Base-by-base conservation (phyloP, 768 basidiomycete species). In the Exsudoporus frostii region DNA sequence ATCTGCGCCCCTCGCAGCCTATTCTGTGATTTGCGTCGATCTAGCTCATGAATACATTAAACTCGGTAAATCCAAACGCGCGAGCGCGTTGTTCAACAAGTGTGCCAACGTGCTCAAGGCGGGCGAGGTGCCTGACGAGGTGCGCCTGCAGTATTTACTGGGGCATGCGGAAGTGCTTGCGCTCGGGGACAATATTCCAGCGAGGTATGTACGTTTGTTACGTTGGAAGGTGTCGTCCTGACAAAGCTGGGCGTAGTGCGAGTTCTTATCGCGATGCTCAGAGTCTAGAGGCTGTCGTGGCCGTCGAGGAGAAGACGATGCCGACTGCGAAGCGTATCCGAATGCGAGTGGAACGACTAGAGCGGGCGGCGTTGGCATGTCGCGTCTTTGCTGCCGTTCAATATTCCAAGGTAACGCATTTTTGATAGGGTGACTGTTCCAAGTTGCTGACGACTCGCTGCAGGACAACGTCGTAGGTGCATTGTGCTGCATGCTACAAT, bases 1-100 rank as follows among this genome's bases (percentile, higher is more conserved):
- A 15, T 6, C 20, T 14, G 43, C 6, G 24, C 15, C 9, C 3
- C 53, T 32, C 15, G 30, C 57, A 90, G 87, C 75, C 13, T 91
- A 83, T 64, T 74, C 89, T 19, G 68, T 69, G 1, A 72, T 81
- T 2, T 93, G 88, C 3, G 72, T 85, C 1, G 82, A 86, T 39
- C 78, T 96, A 7, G 94, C 88, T 0, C 78, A 83, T 50, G 91
- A 94, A 65, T 93, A 94, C 61, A 73, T 84, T 41, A 80, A 78
- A 33, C 77, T 98, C 1, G 94, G 95, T 4, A 90, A 88, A 66
- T 69, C 73, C 2, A 80, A 80, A 47, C 80, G 86, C 34, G 92
- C 93, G 0, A 75, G 73, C 1, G 63, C 71, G 2, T 78, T 96
- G 19, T 89, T 91, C 61, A 77, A 69, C n/a, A 81, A 80, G 32